Evolutionary conservation across 441 rosid species (phyloP), one percentile per base, ranked within the genome.

Genomic region (Hura crepitans): DNA sequence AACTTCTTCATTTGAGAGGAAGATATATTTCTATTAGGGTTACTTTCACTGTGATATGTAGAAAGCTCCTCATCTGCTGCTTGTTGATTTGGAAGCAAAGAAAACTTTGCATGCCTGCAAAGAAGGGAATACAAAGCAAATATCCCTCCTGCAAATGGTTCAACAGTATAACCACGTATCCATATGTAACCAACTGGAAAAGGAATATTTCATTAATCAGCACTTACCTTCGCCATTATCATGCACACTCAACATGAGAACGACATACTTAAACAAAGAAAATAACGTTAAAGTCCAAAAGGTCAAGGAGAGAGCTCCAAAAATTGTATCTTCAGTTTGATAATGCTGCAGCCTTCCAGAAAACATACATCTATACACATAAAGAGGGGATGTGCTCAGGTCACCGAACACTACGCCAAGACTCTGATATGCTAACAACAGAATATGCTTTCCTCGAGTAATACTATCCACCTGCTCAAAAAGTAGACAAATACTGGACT

Each of bases 11-110:
- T 74, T 43, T 76, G 76, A 77, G 91, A 81, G 30, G 86, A 76
- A 65, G 72, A 81, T 46, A 49, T 35, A 66, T 70, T 80, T 77
- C 87, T 87, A 69, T 50, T 74, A 5, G 87, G 72, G 49, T 85
- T 77, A 28, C 83, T 83, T 15, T 81, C 80, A 13, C 76, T 74
- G 33, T 86, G 84, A 84, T 90, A 94, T 2, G 87, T 77, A n/a
- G 97, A 87, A 72, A 91, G 84, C 79, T 91, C 98, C 82, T 90
- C 97, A 69, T 94, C 98, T 6, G 91, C 90, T 2, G 90, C 88
- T 79, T 94, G 97, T 71, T 87, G 87, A 78, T 91, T 94, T 14
- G 96, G 97, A 79, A 90, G 92, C 87, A 94, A 83, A 69, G 90
- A 78, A 70, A 91, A 76, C 68, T 87, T 92, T 9, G 88, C 91